A percentile compares a stretch with the other conserved stretches of the same genome.
phyloP scores from a whole-genome alignment of 1,284 basidiomycete genomes.

The Microbotryum saponariae region DNA sequence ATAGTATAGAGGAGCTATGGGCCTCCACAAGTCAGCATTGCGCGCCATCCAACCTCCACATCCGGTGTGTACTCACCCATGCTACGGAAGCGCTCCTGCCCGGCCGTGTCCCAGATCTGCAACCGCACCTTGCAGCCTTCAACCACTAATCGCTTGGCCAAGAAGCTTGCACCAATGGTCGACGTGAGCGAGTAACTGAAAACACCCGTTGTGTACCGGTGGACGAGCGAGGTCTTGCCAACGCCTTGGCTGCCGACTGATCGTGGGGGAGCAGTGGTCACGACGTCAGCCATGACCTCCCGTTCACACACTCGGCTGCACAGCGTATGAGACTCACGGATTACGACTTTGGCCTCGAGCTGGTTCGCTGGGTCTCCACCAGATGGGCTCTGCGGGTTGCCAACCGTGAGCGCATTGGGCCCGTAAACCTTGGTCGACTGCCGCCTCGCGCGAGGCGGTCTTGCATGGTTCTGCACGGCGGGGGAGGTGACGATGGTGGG shows the following conservation, averaged over 20 bases:
- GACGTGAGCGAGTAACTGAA: constrained; percentile 77
- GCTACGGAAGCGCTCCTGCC: constrained; percentile 91
- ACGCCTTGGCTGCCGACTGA: constrained; percentile 85
- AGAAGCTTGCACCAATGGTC: constrained; percentile 89
- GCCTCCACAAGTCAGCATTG: not conserved
- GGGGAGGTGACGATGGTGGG: not conserved
- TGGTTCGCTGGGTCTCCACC: constrained; percentile 10
- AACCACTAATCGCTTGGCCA: constrained; percentile 86
- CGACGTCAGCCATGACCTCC: not conserved
- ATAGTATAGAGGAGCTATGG: constrained; percentile 81
- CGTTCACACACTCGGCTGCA: not conserved
- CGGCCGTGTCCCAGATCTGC: constrained; percentile 86
- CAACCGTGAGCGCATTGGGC: not conserved
- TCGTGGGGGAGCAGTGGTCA: not conserved
- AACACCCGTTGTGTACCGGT: constrained; percentile 83
- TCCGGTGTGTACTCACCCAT: constrained; percentile 55
- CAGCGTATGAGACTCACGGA: not conserved
- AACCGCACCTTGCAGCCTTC: constrained; percentile 76
- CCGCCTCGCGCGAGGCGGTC: not conserved
- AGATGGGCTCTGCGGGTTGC: not conserved
- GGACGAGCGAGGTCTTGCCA: constrained; percentile 87
- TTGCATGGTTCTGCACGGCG: not conserved
- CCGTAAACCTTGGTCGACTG: not conserved
- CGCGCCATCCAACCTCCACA: not conserved
- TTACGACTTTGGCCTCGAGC: constrained; percentile 32